Conservation (phyloP, 2,329 filamentous ascomycete species). For the Nannizziopsis arthrosporioides region DNA sequence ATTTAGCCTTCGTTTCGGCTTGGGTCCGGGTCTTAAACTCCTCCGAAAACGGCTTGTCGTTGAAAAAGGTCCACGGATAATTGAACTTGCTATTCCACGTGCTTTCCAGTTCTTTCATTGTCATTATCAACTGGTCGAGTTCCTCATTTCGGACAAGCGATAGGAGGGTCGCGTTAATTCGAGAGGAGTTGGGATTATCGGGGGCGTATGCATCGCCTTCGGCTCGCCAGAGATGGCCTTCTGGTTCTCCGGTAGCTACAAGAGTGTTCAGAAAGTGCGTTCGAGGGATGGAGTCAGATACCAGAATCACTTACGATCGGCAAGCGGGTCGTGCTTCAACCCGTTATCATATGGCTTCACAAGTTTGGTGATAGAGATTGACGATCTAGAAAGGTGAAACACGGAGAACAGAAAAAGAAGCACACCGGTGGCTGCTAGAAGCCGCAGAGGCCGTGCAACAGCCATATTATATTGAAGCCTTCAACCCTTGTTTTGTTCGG, state of each 20-base stretch:
- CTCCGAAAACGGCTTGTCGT: slow-evolving; percentile 82
- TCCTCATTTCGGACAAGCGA: slow-evolving; percentile 89
- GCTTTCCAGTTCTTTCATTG: slow-evolving; percentile 81
- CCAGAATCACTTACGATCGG: slow-evolving; percentile 57
- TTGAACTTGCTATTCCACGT: slow-evolving; percentile 99
- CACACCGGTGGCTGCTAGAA: slow-evolving; percentile 59
- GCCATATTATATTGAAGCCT: slow-evolving; percentile 50
- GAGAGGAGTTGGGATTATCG: slow-evolving; percentile 60
- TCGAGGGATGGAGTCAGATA: slow-evolving; percentile 9
- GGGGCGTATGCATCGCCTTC: slow-evolving; percentile 66
- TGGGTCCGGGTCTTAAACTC: slow-evolving; percentile 80
- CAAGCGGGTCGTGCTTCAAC: slow-evolving; percentile 68
- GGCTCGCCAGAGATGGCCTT: slow-evolving; percentile 60
- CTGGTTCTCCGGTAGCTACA: slow-evolving; percentile 70
- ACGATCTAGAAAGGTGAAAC: slow-evolving; percentile 58
- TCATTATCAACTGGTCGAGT: slow-evolving; percentile 67
- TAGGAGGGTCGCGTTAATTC: slow-evolving; percentile 87
- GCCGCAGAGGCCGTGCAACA: slow-evolving; percentile 71
- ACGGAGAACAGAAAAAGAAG: slow-evolving; percentile 68
- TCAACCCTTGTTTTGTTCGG: background rate
- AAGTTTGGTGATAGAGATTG: slow-evolving; percentile 24
- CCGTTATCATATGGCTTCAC: slow-evolving; percentile 42
- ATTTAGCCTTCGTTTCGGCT: slow-evolving; percentile 77
- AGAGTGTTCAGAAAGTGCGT: slow-evolving; percentile 14
- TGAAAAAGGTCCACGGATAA: slow-evolving; percentile 99